A percentile compares a stretch with the other conserved stretches of the same genome.
These are phyloP conservation scores for Candida ficus DNA, from an alignment of 805 yeast genomes.

Conservation along the genomic window DNA sequence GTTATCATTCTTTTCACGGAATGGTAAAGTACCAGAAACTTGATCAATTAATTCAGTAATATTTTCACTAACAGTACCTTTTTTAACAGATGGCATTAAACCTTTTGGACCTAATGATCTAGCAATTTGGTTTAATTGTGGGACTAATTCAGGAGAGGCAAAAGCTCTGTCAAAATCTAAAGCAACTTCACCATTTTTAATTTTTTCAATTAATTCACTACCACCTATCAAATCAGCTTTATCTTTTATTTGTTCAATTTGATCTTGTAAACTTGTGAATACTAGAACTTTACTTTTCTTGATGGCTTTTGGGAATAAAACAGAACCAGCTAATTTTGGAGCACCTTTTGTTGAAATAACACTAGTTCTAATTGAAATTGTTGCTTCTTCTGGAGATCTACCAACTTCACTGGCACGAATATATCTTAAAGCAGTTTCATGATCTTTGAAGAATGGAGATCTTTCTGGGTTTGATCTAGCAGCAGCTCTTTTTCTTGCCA, in stretches of 20 bases:
- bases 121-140: conserved; percentile 64
- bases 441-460: conserved; percentile 63
- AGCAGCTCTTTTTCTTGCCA: conserved; percentile 30
- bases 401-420: conserved; percentile 91
- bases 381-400: conserved; percentile 62
- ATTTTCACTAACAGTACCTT: conserved; percentile 79
- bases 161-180: conserved; percentile 68
- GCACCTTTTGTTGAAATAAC: conserved; percentile 74
- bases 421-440: conserved; percentile 69
- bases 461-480: conserved; percentile 41
- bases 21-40: conserved; percentile 65
- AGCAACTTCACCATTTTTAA: conserved; percentile 42
- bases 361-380: conserved; percentile 59
- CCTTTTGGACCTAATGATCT: conserved; percentile 83
- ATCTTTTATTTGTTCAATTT: conserved; percentile 45
- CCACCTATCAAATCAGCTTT: conserved; percentile 69
- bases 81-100: conserved; percentile 80
- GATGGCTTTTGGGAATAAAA: conserved; percentile 68
- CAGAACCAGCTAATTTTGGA: conserved; percentile 65
- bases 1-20: conserved; percentile 64
- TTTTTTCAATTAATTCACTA: conserved; percentile 55
- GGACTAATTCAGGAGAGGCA: conserved; percentile 78
- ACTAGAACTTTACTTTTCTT: conserved; percentile 62
- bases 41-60: conserved; percentile 45
- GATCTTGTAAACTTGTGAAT: conserved; percentile 54